phyloP scores from a whole-genome alignment of 2,329 filamentous ascomycete genomes.

The Seiridium cupressi region DNA sequence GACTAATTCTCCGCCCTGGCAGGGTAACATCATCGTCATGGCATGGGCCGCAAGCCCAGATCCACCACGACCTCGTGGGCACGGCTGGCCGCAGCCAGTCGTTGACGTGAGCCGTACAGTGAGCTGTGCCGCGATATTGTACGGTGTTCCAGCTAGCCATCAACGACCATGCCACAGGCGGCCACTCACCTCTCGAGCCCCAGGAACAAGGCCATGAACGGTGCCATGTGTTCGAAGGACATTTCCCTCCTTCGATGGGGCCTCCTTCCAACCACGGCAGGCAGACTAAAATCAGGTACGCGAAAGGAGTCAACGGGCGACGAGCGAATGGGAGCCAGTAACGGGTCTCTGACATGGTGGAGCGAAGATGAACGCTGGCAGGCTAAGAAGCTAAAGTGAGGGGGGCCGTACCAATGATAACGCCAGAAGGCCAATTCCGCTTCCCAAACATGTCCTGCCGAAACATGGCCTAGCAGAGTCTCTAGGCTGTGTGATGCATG shows the following conservation, averaged over 20 bases:
- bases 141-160: background rate
- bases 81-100: background rate
- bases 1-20: constrained; percentile 2
- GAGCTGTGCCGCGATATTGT: background rate
- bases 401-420: constrained; percentile 1
- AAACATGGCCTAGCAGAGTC: background rate
- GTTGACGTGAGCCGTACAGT: background rate
- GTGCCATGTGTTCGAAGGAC: constrained; percentile 12
- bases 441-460: background rate
- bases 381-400: background rate
- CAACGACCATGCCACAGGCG: background rate
- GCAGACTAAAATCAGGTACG: constrained; percentile 6
- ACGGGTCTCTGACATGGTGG: background rate
- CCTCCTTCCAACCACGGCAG: background rate
- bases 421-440: background rate
- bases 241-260: constrained; percentile 2
- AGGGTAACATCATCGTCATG: constrained; percentile 10
- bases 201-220: constrained; percentile 8
- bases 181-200: constrained; percentile 1
- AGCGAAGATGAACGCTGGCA: constrained; percentile 1
- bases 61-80: background rate
- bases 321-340: constrained; percentile 3
- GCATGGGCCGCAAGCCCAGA: constrained; percentile 1
- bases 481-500: background rate
- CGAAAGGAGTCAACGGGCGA: background rate